Evolutionary conservation across 176 grass and related monocot species (phyloP), one percentile per base, ranked within the genome.

Genomic region (Cenchrus purpureus): DNA sequence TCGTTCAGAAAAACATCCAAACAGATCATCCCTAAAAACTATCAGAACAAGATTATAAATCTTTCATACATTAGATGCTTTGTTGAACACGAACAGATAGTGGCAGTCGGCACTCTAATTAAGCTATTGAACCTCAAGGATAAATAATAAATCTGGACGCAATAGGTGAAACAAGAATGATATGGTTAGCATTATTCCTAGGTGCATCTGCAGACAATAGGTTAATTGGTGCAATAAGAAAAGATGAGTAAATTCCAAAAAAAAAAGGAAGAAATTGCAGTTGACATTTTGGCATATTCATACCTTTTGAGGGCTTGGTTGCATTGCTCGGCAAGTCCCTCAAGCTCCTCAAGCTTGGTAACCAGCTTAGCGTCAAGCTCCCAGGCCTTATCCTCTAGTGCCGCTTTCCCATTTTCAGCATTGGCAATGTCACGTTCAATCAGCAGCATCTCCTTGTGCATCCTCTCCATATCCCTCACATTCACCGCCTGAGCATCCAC

Each of bases 281-380:
- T 25, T 25, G 25, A 62, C 53, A 3, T 25, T 61, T n/a, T 7
- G 12, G 28, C 50, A 48, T 17, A 68, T 69, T 62, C 73, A 43
- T 99, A 96, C 97, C 68, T 94, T 88, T 65, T 92, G 52, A 95
- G 65, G 37, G 89, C 82, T 71, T 89, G 91, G 79, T 98, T 98
- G 84, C 91, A 94, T 34, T 88, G 80, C 37, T 92, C 93, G 9
- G 86, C 40, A 52, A 94, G 40, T 9, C 60, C 44, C 53, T 96
- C 93, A 1, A 89, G 73, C 60, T 94, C 91, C 76, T 96, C 82
- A 4, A 96, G 55, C 73, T 96, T 96, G 16, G 65, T 65, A 32
- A 87, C 61, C 59, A 91, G 67, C 1, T 49, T 54, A 16, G 88
- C 84, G n/a, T 99, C 91, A 44, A 93, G 75, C 73, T 99, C 97